Conservation (phyloP, 2,329 filamentous ascomycete species). For the Penicillium sp. region DNA sequence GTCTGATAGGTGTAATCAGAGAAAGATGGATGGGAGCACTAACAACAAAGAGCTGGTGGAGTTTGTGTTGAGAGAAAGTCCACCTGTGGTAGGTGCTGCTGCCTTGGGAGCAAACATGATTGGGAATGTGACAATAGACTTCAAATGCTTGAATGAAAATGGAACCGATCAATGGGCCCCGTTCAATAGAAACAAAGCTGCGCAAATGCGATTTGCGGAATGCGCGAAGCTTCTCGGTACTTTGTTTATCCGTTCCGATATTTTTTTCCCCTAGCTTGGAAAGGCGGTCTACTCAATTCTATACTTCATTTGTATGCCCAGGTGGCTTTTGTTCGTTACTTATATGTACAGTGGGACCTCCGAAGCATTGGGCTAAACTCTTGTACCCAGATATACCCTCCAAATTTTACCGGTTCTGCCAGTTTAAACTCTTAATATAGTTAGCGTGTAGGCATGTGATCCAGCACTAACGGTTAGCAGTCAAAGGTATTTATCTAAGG, state of each 20-base stretch:
- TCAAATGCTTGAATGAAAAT: conserved; percentile 5
- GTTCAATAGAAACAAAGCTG: conserved; percentile 1
- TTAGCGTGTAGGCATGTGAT: no score
- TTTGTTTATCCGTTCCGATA: conserved; percentile 13
- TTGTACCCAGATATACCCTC: no score
- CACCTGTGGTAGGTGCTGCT: conserved; percentile 29
- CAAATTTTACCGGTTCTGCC: no score
- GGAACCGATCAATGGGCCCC: conserved; percentile 3
- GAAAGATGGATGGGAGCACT: conserved; percentile 20
- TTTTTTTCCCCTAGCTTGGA: neutral
- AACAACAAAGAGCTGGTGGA: conserved; percentile 48
- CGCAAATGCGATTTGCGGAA: conserved; percentile 17
- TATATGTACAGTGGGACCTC: neutral
- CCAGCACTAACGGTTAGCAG: no score
- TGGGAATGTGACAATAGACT: conserved; percentile 8
- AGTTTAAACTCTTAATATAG: no score
- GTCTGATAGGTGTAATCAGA: conserved; percentile 4
- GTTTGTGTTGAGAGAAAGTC: conserved; percentile 55
- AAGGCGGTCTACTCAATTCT: neutral
- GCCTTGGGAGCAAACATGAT: conserved; percentile 39
- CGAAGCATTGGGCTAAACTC: no score
- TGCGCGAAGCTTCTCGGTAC: conserved; percentile 10
- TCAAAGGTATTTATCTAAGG: no score
- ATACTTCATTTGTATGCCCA: neutral
- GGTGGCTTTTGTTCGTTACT: neutral